Evolutionary conservation across 139 green algal species (phyloP).

Genomic region (Chlorella sp.): DNA sequence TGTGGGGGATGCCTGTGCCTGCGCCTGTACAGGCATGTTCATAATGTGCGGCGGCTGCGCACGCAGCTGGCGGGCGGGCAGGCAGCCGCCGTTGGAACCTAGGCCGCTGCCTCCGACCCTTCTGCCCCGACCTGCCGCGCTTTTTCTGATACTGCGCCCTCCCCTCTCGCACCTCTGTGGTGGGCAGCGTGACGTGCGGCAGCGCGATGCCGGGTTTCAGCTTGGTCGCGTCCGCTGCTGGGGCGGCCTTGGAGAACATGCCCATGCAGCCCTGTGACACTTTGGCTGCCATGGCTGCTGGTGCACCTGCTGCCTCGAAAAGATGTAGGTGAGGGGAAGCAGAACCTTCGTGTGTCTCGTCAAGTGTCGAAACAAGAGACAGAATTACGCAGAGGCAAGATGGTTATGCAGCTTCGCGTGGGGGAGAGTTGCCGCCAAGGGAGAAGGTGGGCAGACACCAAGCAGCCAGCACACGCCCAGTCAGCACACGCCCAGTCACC

Average conservation of each 20-base stretch:
- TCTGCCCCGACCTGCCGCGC: neutral
- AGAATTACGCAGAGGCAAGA: no score
- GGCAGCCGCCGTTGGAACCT: neutral
- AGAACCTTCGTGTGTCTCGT: no score
- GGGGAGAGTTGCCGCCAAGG: no score
- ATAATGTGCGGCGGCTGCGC: no score
- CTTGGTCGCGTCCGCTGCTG: constrained; percentile 21
- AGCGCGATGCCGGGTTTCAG: constrained; percentile 54
- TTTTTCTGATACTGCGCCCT: neutral
- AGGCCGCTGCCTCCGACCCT: neutral
- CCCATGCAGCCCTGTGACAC: constrained; percentile 5
- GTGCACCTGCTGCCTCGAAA: neutral
- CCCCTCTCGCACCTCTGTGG: constrained; percentile 26
- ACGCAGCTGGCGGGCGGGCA: neutral
- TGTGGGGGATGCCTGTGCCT: no score
- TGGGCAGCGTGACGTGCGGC: constrained; percentile 57
- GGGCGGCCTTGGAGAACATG: constrained; percentile 38
- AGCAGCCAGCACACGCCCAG: no score
- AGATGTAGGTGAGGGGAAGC: no score
- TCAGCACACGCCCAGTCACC: no score
- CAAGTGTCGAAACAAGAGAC: no score
- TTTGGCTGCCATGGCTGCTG: neutral
- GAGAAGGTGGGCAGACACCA: no score
- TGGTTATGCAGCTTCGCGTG: no score
- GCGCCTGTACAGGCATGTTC: no score